These are phyloP conservation scores for Lipomyces spencermartinsiae DNA, from an alignment of 805 yeast species.

Conservation along the genomic window DNA sequence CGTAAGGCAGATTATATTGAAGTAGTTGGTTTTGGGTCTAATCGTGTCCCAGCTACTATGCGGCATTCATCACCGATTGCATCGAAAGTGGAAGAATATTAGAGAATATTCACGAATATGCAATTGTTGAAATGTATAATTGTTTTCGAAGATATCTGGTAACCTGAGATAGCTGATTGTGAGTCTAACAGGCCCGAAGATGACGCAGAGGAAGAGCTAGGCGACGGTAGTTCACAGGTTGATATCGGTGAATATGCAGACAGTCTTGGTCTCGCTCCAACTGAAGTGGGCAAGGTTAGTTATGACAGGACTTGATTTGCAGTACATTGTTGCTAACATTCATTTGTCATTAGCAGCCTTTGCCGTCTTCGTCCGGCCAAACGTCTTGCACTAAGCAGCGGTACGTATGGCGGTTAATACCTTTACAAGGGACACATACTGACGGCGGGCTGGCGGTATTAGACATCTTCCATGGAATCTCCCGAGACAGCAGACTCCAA, in stretches of 20 bases:
- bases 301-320: neutral
- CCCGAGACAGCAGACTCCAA: neutral
- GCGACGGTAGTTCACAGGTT: neutral
- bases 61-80: neutral
- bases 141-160: neutral
- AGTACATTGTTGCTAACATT: neutral
- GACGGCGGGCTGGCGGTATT: neutral
- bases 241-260: neutral
- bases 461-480: neutral
- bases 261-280: neutral
- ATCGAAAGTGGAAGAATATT: neutral
- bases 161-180: neutral
- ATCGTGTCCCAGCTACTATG: neutral
- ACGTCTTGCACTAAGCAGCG: neutral
- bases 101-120: neutral
- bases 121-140: neutral
- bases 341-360: neutral
- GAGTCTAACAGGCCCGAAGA: neutral
- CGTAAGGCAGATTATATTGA: neutral
- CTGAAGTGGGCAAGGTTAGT: neutral
- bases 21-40: neutral
- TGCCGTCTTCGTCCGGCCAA: neutral
- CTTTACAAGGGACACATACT: neutral
- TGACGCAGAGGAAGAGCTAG: neutral
- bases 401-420: neutral